phyloP scores from a whole-genome alignment of 2,329 filamentous ascomycete genomes.

The Hypoxylon sp. region DNA sequence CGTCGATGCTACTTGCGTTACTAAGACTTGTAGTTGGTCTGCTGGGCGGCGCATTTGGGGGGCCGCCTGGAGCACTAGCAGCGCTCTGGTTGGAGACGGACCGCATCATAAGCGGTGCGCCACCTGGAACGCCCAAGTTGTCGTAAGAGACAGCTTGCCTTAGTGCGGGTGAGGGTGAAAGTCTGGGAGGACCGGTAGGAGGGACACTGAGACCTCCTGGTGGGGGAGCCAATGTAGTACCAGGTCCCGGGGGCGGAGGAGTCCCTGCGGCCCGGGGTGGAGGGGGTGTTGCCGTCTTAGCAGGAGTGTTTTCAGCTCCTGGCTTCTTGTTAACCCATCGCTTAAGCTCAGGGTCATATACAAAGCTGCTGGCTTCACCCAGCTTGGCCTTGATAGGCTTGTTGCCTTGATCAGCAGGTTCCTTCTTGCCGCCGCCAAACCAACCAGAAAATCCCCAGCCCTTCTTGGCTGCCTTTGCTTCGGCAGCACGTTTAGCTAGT shows the following conservation, averaged over 20 bases:
- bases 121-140: conserved; percentile 46
- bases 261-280: conserved; percentile 71
- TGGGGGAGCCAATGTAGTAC: conserved; percentile 44
- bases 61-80: conserved; percentile 45
- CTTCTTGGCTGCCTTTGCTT: conserved; percentile 63
- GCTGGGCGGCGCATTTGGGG: conserved; percentile 65
- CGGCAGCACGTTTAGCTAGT: conserved; percentile 68
- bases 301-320: conserved; percentile 67
- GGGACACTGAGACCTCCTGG: conserved; percentile 29
- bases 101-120: conserved; percentile 55
- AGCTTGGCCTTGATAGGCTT: conserved; percentile 91
- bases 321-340: conserved; percentile 98
- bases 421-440: conserved; percentile 78
- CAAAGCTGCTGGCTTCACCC: conserved; percentile 90
- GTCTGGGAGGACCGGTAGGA: conserved; percentile 35
- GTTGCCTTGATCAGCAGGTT: conserved; percentile 57
- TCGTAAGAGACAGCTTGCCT: conserved; percentile 50
- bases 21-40: conserved; percentile 84
- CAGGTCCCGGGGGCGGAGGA: conserved; percentile 60
- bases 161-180: conserved; percentile 43
- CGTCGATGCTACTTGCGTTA: conserved; percentile 93
- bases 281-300: conserved; percentile 76
- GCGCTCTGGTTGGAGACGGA: conserved; percentile 58
- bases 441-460: conserved; percentile 87
- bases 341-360: conserved; percentile 94